phyloP scores from a whole-genome alignment of 306 rosid species.

The Trifolium pratense region DNA sequence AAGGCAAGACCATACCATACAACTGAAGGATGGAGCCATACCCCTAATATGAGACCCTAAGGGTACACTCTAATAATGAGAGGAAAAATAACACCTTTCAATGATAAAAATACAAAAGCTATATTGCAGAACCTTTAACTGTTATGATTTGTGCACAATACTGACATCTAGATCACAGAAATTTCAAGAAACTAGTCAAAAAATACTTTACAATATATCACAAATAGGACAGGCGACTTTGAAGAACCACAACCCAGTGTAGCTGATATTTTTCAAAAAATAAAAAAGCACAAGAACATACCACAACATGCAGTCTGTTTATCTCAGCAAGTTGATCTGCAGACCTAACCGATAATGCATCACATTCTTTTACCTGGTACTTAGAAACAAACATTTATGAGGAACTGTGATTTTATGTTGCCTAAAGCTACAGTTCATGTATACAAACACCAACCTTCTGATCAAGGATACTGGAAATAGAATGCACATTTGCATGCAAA shows the following conservation, averaged over 20 bases:
- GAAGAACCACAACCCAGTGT: neutral
- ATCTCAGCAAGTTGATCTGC: constrained; percentile 69
- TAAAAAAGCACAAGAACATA: constrained; percentile 44
- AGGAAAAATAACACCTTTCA: constrained; percentile 3
- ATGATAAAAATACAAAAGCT: neutral
- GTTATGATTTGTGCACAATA: neutral
- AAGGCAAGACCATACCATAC: neutral
- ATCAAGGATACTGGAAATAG: constrained; percentile 73
- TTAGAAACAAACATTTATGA: constrained; percentile 18
- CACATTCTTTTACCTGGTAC: constrained; percentile 77
- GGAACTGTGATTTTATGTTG: constrained; percentile 36
- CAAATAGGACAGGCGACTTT: constrained; percentile 3
- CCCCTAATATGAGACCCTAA: constrained; percentile 2
- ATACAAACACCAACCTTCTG: constrained; percentile 71
- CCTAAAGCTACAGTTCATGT: constrained; percentile 21
- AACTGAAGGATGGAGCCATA: neutral
- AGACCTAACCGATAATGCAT: constrained; percentile 57
- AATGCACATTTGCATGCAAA: constrained; percentile 82
- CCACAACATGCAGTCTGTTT: constrained; percentile 70
- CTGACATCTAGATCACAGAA: neutral
- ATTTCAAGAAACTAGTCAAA: constrained; percentile 8
- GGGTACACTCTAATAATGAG: constrained; percentile 1
- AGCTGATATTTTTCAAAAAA: neutral
- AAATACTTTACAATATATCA: constrained; percentile 4
- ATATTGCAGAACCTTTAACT: neutral